A percentile compares a stretch with the other conserved stretches of the same genome.
Evolutionary conservation across 179 eudicot species (phyloP).

Genomic region (Pouteria campechiana): DNA sequence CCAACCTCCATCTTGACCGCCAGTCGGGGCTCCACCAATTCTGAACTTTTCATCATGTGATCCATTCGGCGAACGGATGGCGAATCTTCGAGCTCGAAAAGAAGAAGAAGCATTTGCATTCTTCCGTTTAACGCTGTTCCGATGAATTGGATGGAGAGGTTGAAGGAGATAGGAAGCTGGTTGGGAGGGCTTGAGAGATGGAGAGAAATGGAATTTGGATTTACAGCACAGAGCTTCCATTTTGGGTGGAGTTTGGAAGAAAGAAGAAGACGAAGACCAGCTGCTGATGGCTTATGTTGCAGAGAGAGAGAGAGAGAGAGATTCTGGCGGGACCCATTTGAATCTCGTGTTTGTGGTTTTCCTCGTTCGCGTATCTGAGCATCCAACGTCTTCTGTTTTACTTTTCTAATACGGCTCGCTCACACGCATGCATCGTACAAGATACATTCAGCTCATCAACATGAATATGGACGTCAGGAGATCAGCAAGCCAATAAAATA

Average conservation of each 20-base stretch:
- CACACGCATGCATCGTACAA: too few species aligned
- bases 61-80: neutral
- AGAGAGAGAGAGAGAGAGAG: neutral
- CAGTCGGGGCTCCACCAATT: too few species aligned
- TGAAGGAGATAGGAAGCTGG: constrained; percentile 1
- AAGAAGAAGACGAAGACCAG: neutral
- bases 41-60: neutral
- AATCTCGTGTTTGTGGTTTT: constrained; percentile 34
- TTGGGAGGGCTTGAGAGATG: constrained; percentile 20
- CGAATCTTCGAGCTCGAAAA: neutral
- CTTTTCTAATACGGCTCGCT: too few species aligned
- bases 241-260: neutral
- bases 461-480: too few species aligned
- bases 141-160: constrained; percentile 6
- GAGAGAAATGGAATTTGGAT: constrained; percentile 15
- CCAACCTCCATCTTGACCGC: constrained; percentile 1
- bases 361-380: constrained; percentile 21
- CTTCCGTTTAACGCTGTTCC: constrained; percentile 9
- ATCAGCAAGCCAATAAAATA: too few species aligned
- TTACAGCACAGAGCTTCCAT: constrained; percentile 26
- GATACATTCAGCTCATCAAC: too few species aligned
- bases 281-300: neutral
- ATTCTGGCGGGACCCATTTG: constrained; percentile 19
- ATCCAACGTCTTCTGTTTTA: too few species aligned
- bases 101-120: constrained; percentile 1